Conservation (phyloP, 129 eudicot genomes). For the Cynara cardunculus region DNA sequence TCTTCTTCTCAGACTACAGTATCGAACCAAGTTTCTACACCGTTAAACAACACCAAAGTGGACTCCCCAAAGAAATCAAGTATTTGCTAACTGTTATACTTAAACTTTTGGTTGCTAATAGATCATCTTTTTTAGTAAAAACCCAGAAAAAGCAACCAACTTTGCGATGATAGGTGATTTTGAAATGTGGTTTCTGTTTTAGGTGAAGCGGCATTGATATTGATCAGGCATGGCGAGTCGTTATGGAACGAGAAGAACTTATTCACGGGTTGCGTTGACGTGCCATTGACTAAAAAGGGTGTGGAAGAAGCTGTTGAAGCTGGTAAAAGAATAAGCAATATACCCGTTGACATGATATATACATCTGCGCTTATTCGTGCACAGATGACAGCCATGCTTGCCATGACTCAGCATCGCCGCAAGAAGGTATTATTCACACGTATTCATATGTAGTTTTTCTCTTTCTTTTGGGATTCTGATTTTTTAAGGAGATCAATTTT, state of each 20-base stretch:
- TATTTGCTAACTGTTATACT: constrained; percentile 18
- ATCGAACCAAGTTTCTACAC: constrained; percentile 45
- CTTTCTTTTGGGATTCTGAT: not conserved
- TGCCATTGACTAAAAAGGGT: constrained; percentile 77
- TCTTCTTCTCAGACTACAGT: constrained; percentile 57
- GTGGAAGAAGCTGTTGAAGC: constrained; percentile 94
- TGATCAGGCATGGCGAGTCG: constrained; percentile 93
- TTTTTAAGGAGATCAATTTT: not conserved
- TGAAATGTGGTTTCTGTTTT: not conserved
- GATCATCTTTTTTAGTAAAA: not conserved
- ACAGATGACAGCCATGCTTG: constrained; percentile 98
- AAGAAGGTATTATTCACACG: constrained; percentile 52
- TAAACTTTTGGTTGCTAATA: constrained; percentile 2
- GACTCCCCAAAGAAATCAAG: constrained; percentile 71
- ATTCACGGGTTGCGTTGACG: constrained; percentile 94
- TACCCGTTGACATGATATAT: constrained; percentile 78
- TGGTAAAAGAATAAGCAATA: constrained; percentile 86
- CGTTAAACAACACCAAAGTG: constrained; percentile 40
- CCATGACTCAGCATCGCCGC: constrained; percentile 90
- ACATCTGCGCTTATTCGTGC: constrained; percentile 93
- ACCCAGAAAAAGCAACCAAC: not conserved
- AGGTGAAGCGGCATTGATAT: constrained; percentile 80
- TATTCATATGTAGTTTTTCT: not conserved
- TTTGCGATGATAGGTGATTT: not conserved
- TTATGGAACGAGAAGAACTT: constrained; percentile 91